These are phyloP conservation scores for Dactylis glomerata DNA, from an alignment of 176 grass and related monocot genomes.

Conservation along the genomic window DNA sequence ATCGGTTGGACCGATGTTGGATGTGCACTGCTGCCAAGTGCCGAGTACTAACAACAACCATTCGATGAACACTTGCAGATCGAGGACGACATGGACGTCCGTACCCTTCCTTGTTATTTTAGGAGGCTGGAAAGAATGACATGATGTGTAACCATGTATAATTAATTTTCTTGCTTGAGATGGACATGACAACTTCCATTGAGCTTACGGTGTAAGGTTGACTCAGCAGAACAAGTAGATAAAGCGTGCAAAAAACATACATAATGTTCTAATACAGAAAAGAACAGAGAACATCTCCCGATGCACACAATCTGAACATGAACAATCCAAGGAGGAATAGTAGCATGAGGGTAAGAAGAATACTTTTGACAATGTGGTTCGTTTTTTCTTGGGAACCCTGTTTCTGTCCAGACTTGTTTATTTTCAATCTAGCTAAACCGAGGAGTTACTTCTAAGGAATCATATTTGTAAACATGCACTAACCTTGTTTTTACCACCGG, in stretches of 20 bases:
- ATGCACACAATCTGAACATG: background rate
- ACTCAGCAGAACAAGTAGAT: background rate
- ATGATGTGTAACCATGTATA: background rate
- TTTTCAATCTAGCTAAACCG: background rate
- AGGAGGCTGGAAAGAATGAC: background rate
- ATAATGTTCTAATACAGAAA: background rate
- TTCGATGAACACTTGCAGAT: slow-evolving; percentile 13
- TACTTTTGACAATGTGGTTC: background rate
- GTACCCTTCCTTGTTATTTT: background rate
- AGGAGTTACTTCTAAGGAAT: background rate
- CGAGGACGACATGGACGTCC: background rate
- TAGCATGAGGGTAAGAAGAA: background rate
- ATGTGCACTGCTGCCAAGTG: background rate
- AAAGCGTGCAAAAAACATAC: background rate
- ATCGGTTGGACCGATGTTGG: background rate
- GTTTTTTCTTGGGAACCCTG: background rate
- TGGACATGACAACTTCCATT: background rate
- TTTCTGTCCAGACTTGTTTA: background rate
- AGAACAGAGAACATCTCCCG: background rate
- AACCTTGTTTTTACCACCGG: background rate
- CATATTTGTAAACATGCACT: background rate
- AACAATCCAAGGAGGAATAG: background rate
- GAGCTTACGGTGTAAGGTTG: background rate
- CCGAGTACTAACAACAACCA: background rate
- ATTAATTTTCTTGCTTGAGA: background rate